Base-by-base conservation (phyloP, 2,329 filamentous ascomycete species). In the Diaporthe sp. region DNA sequence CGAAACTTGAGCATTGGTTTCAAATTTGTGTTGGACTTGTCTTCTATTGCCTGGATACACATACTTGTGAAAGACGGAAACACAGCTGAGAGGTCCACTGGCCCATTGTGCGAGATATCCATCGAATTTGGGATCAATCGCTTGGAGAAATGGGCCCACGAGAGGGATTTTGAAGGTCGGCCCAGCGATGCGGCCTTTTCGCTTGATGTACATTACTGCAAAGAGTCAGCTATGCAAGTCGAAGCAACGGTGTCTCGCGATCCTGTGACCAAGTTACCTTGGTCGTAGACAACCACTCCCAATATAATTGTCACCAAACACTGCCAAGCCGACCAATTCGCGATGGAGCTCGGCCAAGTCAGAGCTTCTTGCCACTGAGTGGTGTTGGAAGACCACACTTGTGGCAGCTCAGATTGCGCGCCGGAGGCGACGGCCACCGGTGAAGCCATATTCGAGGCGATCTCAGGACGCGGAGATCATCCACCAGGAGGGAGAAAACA, bases 61-160 rank as follows among this genome's bases (percentile, higher is more conserved):
- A 50, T 88, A 94, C 92, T 96, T 96, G 88, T 96, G 94, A 82
- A 96, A 96, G 76, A 96, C 92, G 1, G 93, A 95, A 25, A 96
- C 93, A 79, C 94, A 96, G 82, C 93, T 95, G 73, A 96, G 86
- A 27, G 92, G 89, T n/a, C 92, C 94, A 74, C 92, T 94, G 19
- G 90, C 88, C 94, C 94, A 96, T 86, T 96, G 94, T 17, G 87
- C 89, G 79, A 94, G 88, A 83, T 96, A 96, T 61, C 89, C 86
- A 30, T 90, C 88, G 81, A 96, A 96, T 76, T 92, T 91, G 9
- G 94, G 94, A 78, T 94, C 88, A 39, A 96, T 87, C 3, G 92
- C 93, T 79, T 95, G 89, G 32, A 96, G 84, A 81, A 96, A 96
- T 0, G 94, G 94, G 1, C 94, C 94, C 82, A 95, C 92, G 78